Conservation (phyloP, 2,329 filamentous ascomycete genomes). For the Cadophora gregata region DNA sequence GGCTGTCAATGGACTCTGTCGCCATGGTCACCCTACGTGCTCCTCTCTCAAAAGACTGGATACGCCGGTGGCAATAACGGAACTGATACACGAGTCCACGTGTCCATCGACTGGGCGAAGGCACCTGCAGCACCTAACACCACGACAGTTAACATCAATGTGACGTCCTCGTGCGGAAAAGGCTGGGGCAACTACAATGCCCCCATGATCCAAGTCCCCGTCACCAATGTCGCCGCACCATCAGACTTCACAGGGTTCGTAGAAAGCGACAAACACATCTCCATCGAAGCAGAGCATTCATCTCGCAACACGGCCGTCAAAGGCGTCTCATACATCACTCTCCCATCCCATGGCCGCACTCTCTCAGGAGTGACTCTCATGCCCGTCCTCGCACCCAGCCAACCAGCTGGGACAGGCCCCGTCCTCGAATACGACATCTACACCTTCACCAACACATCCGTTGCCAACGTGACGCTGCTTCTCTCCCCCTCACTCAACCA, state of each 20-base stretch:
- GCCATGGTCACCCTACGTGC: conserved; percentile 56
- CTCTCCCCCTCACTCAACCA: conserved; percentile 60
- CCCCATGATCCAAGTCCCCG: conserved; percentile 59
- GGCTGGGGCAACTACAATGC: conserved; percentile 50
- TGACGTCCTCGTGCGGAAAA: conserved; percentile 53
- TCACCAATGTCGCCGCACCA: conserved; percentile 56
- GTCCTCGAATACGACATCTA: conserved; percentile 67
- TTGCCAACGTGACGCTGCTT: conserved; percentile 52
- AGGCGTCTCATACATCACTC: conserved; percentile 53
- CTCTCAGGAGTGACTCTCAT: conserved; percentile 62
- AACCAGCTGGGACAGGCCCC: conserved; percentile 56
- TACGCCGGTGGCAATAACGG: conserved; percentile 53
- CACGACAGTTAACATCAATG: conserved; percentile 57
- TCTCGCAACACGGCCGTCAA: conserved; percentile 50
- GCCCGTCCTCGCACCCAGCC: conserved; percentile 57
- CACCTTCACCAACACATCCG: conserved; percentile 57
- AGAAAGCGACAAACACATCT: conserved; percentile 63
- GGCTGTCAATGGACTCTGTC: conserved; percentile 59
- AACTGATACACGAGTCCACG: conserved; percentile 57
- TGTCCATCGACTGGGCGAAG: conserved; percentile 62
- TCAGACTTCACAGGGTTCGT: conserved; percentile 64
- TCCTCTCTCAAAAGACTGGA: conserved; percentile 56
- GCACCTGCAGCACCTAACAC: conserved; percentile 49
- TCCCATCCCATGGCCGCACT: conserved; percentile 63
- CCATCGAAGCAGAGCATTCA: conserved; percentile 60